Conservation (phyloP, 441 rosid species). For the Capsella rubella region DNA sequence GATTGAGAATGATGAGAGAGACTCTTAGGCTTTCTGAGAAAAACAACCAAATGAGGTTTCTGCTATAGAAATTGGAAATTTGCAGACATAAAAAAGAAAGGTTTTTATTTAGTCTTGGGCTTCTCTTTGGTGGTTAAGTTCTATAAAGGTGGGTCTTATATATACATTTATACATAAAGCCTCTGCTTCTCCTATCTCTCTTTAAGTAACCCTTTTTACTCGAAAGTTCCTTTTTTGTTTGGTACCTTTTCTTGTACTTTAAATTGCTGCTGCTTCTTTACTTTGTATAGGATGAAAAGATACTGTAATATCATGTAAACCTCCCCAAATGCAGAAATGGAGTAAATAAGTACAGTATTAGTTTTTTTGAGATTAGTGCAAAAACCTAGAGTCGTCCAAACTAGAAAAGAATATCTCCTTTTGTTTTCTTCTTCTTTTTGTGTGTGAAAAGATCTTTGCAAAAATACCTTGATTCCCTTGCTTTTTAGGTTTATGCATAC, state of each 20-base stretch:
- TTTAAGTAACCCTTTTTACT: constrained; percentile 48
- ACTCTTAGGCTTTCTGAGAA: constrained; percentile 40
- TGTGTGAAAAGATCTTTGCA: background rate
- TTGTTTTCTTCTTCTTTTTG: background rate
- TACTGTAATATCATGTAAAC: constrained; percentile 63
- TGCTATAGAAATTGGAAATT: constrained; percentile 51
- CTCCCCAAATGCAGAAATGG: constrained; percentile 25
- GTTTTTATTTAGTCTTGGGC: constrained; percentile 41
- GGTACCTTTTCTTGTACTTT: constrained; percentile 39
- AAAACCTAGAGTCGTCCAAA: background rate
- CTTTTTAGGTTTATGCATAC: no score
- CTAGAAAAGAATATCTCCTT: background rate
- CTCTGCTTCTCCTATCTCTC: constrained; percentile 28
- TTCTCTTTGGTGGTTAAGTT: constrained; percentile 38
- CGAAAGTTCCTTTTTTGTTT: constrained; percentile 36
- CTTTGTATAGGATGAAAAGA: constrained; percentile 70
- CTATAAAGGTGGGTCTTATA: constrained; percentile 36
- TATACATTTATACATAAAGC: constrained; percentile 5
- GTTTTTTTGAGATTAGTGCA: constrained; percentile 14
- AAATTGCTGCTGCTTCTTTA: constrained; percentile 40
- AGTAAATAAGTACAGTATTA: constrained; percentile 16
- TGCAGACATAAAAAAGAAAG: constrained; percentile 56
- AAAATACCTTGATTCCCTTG: no score
- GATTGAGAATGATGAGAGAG: constrained; percentile 36
- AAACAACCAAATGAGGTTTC: constrained; percentile 46